phyloP scores from a whole-genome alignment of 345 rosid species.

The Raphanus raphanistrum region DNA sequence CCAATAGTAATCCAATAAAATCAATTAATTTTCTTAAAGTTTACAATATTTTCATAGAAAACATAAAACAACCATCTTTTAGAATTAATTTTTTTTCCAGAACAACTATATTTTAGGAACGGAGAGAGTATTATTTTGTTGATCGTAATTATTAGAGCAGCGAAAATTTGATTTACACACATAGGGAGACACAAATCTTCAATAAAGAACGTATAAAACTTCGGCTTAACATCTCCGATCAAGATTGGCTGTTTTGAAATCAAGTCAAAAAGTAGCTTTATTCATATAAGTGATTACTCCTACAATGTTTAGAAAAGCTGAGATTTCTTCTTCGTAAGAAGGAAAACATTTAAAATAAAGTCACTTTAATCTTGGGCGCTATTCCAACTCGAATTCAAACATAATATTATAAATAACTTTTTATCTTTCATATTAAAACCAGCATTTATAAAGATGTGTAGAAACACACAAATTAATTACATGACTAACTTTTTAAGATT shows the following conservation, averaged over 20 bases:
- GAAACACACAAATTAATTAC: too few relatives aligned
- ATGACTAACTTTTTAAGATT: too few relatives aligned
- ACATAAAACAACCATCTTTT: too few relatives aligned
- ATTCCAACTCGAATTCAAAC: constrained; percentile 20
- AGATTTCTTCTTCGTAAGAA: constrained; percentile 34
- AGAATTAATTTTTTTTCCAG: too few relatives aligned
- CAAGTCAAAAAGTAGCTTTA: constrained; percentile 31
- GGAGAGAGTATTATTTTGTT: not conserved
- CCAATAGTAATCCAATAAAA: too few relatives aligned
- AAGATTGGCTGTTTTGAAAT: constrained; percentile 27
- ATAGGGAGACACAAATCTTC: not conserved
- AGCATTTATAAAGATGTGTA: too few relatives aligned
- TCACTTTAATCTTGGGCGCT: constrained; percentile 17
- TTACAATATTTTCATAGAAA: too few relatives aligned
- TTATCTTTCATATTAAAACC: too few relatives aligned
- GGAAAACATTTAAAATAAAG: constrained; percentile 22
- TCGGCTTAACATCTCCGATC: constrained; percentile 9
- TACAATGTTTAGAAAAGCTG: constrained; percentile 18
- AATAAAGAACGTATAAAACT: not conserved
- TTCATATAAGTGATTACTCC: constrained; percentile 13
- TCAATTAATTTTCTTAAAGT: too few relatives aligned
- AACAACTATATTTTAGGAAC: too few relatives aligned
- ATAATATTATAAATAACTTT: too few relatives aligned
- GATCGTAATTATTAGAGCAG: not conserved
- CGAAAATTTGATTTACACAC: not conserved